Evolutionary conservation across 2,329 filamentous ascomycete genomes (phyloP).

Genomic region (Aphanoascus verrucosus): DNA sequence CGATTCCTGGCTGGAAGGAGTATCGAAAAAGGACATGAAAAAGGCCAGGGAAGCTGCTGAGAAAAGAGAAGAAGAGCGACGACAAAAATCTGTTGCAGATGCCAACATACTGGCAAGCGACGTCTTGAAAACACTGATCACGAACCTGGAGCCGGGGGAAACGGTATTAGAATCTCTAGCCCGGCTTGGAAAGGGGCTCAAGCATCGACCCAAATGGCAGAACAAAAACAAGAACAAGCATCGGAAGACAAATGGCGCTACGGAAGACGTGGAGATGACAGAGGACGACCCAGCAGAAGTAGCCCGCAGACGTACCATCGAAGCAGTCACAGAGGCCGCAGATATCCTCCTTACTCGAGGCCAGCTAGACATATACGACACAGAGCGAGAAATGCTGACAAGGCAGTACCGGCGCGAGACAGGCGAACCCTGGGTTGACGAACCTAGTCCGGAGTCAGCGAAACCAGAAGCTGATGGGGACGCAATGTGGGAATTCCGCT

Average conservation of each 20-base stretch:
- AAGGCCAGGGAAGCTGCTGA: conserved; percentile 78
- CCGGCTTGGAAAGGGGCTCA: conserved; percentile 59
- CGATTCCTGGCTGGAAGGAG: conserved; percentile 82
- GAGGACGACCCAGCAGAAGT: conserved; percentile 57
- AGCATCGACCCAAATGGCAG: conserved; percentile 51
- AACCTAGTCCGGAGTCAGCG: conserved; percentile 23
- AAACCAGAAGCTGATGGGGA: conserved; percentile 24
- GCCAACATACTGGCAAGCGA: conserved; percentile 65
- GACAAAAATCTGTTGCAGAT: conserved; percentile 59
- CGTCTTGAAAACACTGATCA: conserved; percentile 61
- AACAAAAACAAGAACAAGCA: conserved; percentile 47
- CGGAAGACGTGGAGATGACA: conserved; percentile 60
- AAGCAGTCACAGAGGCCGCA: conserved; percentile 77
- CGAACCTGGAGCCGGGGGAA: conserved; percentile 65
- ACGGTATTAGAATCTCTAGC: conserved; percentile 81
- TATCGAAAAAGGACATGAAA: conserved; percentile 89
- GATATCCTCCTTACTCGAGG: conserved; percentile 76
- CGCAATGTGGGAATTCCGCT: conserved; percentile 78
- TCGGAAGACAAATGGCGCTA: conserved; percentile 24
- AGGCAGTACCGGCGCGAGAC: conserved; percentile 76
- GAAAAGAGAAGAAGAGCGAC: conserved; percentile 66
- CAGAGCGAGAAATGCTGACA: conserved; percentile 70
- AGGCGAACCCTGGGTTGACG: conserved; percentile 70
- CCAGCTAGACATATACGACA: conserved; percentile 82
- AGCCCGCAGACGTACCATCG: conserved; percentile 61